Percentiles rank a stretch among this genome's conserved stretches.
Evolutionary conservation across 1,139 yeast species (phyloP).

Genomic region (Yamadazyma oceani): DNA sequence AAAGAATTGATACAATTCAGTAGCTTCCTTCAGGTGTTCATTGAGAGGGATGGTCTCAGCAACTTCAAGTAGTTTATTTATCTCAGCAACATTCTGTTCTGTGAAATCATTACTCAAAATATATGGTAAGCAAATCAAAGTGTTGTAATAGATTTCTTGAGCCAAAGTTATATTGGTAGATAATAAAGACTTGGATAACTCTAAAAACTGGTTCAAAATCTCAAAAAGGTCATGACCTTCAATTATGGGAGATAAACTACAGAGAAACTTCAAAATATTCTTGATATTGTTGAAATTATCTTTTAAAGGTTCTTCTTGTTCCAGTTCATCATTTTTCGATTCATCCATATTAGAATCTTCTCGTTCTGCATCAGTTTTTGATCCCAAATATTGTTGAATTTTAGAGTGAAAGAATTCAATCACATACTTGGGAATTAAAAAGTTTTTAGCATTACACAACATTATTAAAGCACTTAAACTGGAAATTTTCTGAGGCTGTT

Average conservation of each 20-base stretch:
- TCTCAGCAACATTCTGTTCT: constrained; percentile 32
- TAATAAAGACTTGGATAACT: constrained; percentile 19
- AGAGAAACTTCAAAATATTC: constrained; percentile 67
- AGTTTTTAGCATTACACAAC: constrained; percentile 65
- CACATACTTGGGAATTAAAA: constrained; percentile 67
- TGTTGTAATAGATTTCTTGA: constrained; percentile 66
- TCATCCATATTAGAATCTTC: not conserved
- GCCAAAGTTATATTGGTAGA: constrained; percentile 65
- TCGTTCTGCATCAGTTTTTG: not conserved
- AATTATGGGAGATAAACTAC: constrained; percentile 62
- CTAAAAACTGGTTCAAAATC: constrained; percentile 56
- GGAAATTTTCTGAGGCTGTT: constrained; percentile 88
- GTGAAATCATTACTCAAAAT: constrained; percentile 48
- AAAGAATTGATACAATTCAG: constrained; percentile 37
- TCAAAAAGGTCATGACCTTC: constrained; percentile 51
- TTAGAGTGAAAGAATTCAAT: constrained; percentile 68
- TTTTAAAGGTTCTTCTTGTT: constrained; percentile 40
- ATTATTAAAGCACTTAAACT: constrained; percentile 70
- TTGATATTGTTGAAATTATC: constrained; percentile 77
- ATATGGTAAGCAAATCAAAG: constrained; percentile 70
- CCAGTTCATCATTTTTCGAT: constrained; percentile 19
- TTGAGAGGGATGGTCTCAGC: constrained; percentile 44
- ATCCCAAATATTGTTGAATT: constrained; percentile 50
- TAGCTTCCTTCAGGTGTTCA: constrained; percentile 20
- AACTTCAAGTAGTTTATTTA: constrained; percentile 44